A percentile compares a stretch with the other conserved stretches of the same genome.
These are phyloP conservation scores for Penicillium tannophilum DNA, from an alignment of 495 filamentous ascomycete genomes.

Conservation along the genomic window DNA sequence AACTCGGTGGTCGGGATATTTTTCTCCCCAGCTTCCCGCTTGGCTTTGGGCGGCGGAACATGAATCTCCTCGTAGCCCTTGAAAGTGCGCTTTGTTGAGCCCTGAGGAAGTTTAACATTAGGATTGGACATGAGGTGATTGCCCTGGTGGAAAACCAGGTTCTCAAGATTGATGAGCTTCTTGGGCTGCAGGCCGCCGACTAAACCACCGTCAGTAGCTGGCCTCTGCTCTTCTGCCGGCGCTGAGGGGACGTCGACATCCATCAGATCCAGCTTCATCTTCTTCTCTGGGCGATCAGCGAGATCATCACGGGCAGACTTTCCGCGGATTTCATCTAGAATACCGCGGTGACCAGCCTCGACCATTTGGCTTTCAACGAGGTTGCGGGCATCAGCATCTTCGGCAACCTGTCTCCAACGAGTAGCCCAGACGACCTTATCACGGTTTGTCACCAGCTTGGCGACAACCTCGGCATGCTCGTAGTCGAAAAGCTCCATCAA, in stretches of 20 bases:
- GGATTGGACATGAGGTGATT: constrained; percentile 99
- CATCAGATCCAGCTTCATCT: constrained; percentile 85
- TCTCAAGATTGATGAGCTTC: constrained; percentile 88
- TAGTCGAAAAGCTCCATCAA: constrained; percentile 98
- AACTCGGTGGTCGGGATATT: constrained; percentile 81
- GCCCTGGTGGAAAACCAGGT: constrained; percentile 94
- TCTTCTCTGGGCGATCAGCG: constrained; percentile 63
- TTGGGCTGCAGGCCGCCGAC: constrained; percentile 86
- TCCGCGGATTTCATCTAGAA: constrained; percentile 80
- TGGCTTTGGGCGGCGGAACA: constrained; percentile 86
- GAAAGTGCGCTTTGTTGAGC: constrained; percentile 90
- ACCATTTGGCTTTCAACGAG: constrained; percentile 88
- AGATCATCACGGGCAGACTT: constrained; percentile 58
- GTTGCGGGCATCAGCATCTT: constrained; percentile 74
- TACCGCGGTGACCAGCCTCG: constrained; percentile 79
- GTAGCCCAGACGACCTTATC: constrained; percentile 96
- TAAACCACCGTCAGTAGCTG: constrained; percentile 62
- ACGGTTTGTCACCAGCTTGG: constrained; percentile 86
- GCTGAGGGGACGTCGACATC: constrained; percentile 80
- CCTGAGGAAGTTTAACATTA: constrained; percentile 91
- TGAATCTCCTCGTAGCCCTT: constrained; percentile 99
- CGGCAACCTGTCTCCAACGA: constrained; percentile 77
- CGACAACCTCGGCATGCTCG: constrained; percentile 90
- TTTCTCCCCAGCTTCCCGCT: constrained; percentile 74
- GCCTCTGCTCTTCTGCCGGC: constrained; percentile 50